A percentile compares a stretch with the other conserved stretches of the same genome.
Evolutionary conservation across 768 basidiomycete species (phyloP).

Genomic region (Hortiboletus flavorubellus): DNA sequence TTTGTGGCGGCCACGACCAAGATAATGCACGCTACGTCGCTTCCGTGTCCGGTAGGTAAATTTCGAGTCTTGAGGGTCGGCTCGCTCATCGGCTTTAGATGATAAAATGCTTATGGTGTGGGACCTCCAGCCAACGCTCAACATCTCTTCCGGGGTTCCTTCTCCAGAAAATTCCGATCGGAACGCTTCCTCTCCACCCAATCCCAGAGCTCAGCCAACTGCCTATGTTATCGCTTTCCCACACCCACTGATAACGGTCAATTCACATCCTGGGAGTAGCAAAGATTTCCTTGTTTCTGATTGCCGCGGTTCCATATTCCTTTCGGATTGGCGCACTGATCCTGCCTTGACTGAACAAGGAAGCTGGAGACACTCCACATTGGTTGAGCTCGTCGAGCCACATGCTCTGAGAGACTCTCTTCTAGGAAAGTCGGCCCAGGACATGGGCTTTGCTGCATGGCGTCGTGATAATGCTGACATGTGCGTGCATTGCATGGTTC

Average conservation of each 20-base stretch:
- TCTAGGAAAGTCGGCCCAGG: conserved; percentile 43
- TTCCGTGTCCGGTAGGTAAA: conserved; percentile 64
- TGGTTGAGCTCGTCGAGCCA: conserved; percentile 74
- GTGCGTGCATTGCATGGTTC: conserved; percentile 44
- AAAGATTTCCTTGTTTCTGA: conserved; percentile 82
- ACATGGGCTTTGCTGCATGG: conserved; percentile 68
- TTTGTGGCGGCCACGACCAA: conserved; percentile 70
- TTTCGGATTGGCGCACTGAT: conserved; percentile 83
- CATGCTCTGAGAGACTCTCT: conserved; percentile 52
- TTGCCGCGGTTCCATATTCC: conserved; percentile 65
- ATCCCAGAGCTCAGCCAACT: conserved; percentile 61
- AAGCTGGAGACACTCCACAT: conserved; percentile 57
- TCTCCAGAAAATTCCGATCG: conserved; percentile 32
- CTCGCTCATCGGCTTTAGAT: conserved; percentile 39
- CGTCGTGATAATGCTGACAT: conserved; percentile 65
- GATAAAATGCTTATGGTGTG: conserved; percentile 86
- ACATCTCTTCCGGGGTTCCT: conserved; percentile 39
- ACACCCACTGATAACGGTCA: conserved; percentile 66
- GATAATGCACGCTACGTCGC: conserved; percentile 74
- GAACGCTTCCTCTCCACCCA: conserved; percentile 28
- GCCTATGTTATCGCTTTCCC: conserved; percentile 74
- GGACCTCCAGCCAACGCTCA: conserved; percentile 66
- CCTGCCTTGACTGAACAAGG: conserved; percentile 49
- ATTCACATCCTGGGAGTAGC: conserved; percentile 66
- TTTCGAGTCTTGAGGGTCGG: not conserved